A percentile compares a stretch with the other conserved stretches of the same genome.
Evolutionary conservation across 805 yeast genomes (phyloP).

Genomic region (Hanseniaspora mollemarum): DNA sequence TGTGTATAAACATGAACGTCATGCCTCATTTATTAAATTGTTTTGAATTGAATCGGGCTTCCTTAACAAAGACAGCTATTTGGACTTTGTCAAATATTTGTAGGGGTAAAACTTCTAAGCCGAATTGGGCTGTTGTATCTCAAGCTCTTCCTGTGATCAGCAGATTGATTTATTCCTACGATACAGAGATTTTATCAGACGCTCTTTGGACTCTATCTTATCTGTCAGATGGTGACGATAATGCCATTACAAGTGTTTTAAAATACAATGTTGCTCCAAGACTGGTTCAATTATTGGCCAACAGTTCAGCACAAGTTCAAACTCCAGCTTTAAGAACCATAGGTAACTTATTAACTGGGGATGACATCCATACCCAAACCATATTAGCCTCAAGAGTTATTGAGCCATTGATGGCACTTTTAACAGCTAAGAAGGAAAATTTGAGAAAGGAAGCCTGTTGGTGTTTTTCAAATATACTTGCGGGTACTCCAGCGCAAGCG

Average conservation of each 20-base stretch:
- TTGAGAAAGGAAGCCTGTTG: slow-evolving; percentile 97
- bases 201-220: slow-evolving; percentile 99
- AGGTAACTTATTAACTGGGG: slow-evolving; percentile 96
- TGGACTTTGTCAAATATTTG: slow-evolving; percentile 96
- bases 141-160: slow-evolving; percentile 85
- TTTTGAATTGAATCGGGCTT: slow-evolving; percentile 69
- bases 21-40: slow-evolving; percentile 76
- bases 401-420: slow-evolving; percentile 67
- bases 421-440: slow-evolving; percentile 77
- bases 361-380: slow-evolving; percentile 88
- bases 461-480: slow-evolving; percentile 96
- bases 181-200: slow-evolving; percentile 86
- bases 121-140: slow-evolving; percentile 82
- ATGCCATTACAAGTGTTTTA: slow-evolving; percentile 91
- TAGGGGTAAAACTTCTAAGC: slow-evolving; percentile 93
- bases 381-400: slow-evolving; percentile 88
- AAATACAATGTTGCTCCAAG: slow-evolving; percentile 93
- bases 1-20: slow-evolving; percentile 72
- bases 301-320: slow-evolving; percentile 75
- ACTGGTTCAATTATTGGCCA: slow-evolving; percentile 79
- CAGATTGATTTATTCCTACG: slow-evolving; percentile 78
- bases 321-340: slow-evolving; percentile 96
- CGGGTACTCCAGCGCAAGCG: slow-evolving; percentile 90
- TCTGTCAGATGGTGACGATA: slow-evolving; percentile 81
- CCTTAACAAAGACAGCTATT: slow-evolving; percentile 91